These are phyloP conservation scores for Berkeleyomyces basicola DNA, from an alignment of 2,329 filamentous ascomycete genomes.

Conservation along the genomic window DNA sequence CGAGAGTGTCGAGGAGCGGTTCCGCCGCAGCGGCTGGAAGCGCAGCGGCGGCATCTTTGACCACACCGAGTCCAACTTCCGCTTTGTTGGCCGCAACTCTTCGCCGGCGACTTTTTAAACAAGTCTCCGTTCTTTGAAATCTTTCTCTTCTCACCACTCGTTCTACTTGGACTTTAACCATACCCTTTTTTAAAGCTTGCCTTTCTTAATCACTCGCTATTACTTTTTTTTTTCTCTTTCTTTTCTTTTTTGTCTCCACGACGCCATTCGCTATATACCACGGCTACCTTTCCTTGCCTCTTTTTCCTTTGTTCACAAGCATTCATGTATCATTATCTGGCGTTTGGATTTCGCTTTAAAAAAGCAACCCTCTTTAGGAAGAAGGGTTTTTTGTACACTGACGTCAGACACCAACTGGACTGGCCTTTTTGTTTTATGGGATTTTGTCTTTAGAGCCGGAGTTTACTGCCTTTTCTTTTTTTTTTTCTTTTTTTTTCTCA, in stretches of 20 bases:
- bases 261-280: conserved; percentile 10
- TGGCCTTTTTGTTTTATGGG: too few species aligned
- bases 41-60: conserved; percentile 17
- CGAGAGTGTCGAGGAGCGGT: conserved; percentile 16
- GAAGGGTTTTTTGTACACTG: too few species aligned
- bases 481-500: too few species aligned
- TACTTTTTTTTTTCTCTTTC: not conserved
- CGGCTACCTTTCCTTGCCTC: conserved; percentile 6
- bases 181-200: not conserved
- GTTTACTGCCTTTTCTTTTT: too few species aligned
- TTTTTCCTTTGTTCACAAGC: not conserved
- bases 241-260: conserved; percentile 1
- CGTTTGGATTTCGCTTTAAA: not conserved
- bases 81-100: conserved; percentile 14
- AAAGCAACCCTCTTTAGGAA: too few species aligned
- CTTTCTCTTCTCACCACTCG: not conserved
- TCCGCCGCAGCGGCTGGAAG: conserved; percentile 18
- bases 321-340: conserved; percentile 1
- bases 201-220: not conserved
- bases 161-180: not conserved
- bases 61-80: conserved; percentile 5
- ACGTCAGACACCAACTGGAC: too few species aligned
- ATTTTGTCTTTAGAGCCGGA: too few species aligned
- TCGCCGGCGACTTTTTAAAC: conserved; percentile 12
- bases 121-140: not conserved